These are phyloP conservation scores for Sclerotinia trifoliorum DNA, from an alignment of 2,329 filamentous ascomycete species.

Conservation along the genomic window DNA sequence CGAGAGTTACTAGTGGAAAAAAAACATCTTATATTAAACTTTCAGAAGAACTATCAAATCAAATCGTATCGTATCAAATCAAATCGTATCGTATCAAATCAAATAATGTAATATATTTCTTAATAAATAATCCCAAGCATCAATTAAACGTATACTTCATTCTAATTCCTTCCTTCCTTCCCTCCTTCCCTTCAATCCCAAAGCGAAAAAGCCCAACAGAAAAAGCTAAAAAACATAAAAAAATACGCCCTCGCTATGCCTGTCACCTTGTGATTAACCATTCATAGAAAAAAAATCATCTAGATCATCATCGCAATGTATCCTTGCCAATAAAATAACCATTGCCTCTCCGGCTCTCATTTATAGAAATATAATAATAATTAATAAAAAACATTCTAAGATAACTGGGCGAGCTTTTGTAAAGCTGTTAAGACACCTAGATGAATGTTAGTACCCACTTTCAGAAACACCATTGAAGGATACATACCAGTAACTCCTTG, in stretches of 20 bases:
- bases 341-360: neutral
- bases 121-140: too few relatives aligned
- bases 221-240: neutral
- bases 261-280: neutral
- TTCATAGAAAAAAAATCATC: constrained; percentile 14
- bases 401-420: constrained; percentile 48
- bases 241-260: constrained; percentile 20
- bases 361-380: neutral
- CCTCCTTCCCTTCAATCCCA: neutral
- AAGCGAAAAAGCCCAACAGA: neutral
- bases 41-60: too few relatives aligned
- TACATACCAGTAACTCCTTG: constrained; percentile 88
- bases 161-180: neutral
- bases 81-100: too few relatives aligned
- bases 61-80: too few relatives aligned
- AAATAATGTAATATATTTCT: too few relatives aligned
- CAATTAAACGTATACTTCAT: neutral
- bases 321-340: neutral
- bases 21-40: too few relatives aligned
- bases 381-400: constrained; percentile 9
- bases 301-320: constrained; percentile 11
- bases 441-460: constrained; percentile 10
- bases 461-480: neutral
- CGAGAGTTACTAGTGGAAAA: too few relatives aligned
- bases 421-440: constrained; percentile 52